Evolutionary conservation across 768 basidiomycete species (phyloP), one percentile per base, ranked within the genome.

Genomic region (Panellus pusillus): DNA sequence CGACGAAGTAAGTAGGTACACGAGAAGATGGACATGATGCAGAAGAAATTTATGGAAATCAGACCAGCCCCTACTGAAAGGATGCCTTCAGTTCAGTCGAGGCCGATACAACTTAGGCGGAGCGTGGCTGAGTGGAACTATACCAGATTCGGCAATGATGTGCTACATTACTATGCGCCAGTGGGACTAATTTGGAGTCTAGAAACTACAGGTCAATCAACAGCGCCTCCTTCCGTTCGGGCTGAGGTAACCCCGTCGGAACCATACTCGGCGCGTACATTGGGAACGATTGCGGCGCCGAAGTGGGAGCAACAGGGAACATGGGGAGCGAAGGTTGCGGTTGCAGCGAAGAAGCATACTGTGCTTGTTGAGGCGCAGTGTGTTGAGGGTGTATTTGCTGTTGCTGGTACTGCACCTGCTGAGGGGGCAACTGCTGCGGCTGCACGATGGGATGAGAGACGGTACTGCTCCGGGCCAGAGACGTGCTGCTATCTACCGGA

Each of bases 221-320:
- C 62, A 80, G 61, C 35, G 79, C 77, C 61, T 81, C 80, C 66
- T 89, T 87, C 70, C 86, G 80, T 64, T 87, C 80, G 56, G 87
- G 84, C 54, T 79, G 76, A 44, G 81, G 79, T 35, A 74, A 73
- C 42, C 72, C 72, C 15, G 83, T 72, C 5, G 79, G 66, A n/a
- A 51, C 17, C 59, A 60, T 49, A 18, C 67, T 55, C 44, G 64
- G 62, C 9, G 68, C 72, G 61, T 84, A 83, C 65, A 76, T 58
- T 24, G 79, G 68, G 65, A 78, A 82, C 6, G 72, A 47, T 63
- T 84, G 81, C 2, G 88, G 86, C 8, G 74, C 66, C 12, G 72
- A 71, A 4, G 84, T 86, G 6, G 88, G 89, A 6, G 73, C 87
- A 27, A 72, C 73, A 1, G 89, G 89, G 68, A 90, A 89, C 47